Percentiles rank a stretch among this genome's conserved stretches.
Conservation (phyloP, 2,329 filamentous ascomycete genomes). For the Xylaria hypoxylon region DNA sequence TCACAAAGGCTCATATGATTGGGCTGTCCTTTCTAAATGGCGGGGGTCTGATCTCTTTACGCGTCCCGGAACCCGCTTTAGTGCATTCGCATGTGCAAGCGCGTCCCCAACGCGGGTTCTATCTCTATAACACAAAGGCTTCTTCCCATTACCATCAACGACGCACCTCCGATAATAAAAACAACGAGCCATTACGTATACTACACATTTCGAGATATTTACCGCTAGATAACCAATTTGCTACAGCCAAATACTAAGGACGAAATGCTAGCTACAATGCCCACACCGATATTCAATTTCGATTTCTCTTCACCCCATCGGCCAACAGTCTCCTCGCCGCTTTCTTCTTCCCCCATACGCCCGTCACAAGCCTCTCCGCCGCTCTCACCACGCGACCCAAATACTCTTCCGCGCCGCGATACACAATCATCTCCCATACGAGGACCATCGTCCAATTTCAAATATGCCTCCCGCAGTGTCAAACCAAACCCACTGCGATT, state of each 20-base stretch:
- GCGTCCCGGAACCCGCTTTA: slow-evolving; percentile 43
- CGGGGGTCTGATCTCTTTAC: slow-evolving; percentile 42
- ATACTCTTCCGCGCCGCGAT: slow-evolving; percentile 56
- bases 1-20: background rate
- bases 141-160: background rate
- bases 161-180: slow-evolving; percentile 7
- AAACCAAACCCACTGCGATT: slow-evolving; percentile 73
- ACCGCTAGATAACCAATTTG: background rate
- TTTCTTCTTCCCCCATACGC: slow-evolving; percentile 69
- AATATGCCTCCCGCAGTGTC: slow-evolving; percentile 65
- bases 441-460: slow-evolving; percentile 49
- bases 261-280: slow-evolving; percentile 54
- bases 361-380: slow-evolving; percentile 60
- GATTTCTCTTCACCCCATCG: slow-evolving; percentile 57
- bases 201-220: background rate
- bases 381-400: slow-evolving; percentile 58
- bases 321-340: slow-evolving; percentile 65
- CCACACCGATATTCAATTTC: slow-evolving; percentile 58
- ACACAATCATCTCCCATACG: slow-evolving; percentile 54
- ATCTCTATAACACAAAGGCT: background rate
- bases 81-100: slow-evolving; percentile 28
- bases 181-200: slow-evolving; percentile 6
- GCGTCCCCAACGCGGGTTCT: slow-evolving; percentile 39
- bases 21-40: background rate
- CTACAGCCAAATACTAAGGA: slow-evolving; percentile 3